phyloP scores from a whole-genome alignment of 176 grass and related monocot genomes.

The Carex kokanica region DNA sequence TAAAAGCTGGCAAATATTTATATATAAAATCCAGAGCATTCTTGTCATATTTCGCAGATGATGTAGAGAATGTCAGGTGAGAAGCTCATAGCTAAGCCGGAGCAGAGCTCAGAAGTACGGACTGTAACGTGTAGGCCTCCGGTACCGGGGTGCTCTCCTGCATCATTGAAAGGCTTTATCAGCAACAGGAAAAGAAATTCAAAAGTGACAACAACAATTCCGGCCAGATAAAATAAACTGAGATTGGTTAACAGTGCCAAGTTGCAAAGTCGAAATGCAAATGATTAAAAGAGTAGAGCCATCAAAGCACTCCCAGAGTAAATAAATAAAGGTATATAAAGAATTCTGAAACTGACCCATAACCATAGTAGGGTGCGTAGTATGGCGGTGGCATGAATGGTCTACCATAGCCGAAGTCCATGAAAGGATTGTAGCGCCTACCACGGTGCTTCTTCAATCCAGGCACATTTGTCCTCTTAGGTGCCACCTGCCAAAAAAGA shows the following conservation, averaged over 20 bases:
- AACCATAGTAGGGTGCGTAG: constrained; percentile 21
- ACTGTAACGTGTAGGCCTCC: constrained; percentile 33
- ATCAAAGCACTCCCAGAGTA: not conserved
- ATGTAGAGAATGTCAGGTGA: not conserved
- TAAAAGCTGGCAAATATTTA: not conserved
- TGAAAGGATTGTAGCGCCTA: constrained; percentile 27
- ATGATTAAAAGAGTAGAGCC: not conserved
- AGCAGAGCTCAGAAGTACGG: constrained; percentile 31
- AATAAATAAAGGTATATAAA: not conserved
- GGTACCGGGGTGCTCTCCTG: constrained; percentile 29
- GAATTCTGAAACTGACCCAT: constrained; percentile 13
- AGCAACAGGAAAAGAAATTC: not conserved
- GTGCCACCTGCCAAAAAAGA: constrained; percentile 15
- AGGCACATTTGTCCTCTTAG: constrained; percentile 37
- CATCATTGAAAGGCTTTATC: not conserved
- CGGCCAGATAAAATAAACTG: not conserved
- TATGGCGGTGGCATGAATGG: constrained; percentile 36
- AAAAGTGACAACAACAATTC: not conserved
- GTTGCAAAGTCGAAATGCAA: not conserved
- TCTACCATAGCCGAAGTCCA: constrained; percentile 23
- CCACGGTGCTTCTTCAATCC: constrained; percentile 33
- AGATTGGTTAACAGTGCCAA: not conserved
- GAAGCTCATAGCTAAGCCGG: not conserved
- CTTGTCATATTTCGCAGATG: not conserved
- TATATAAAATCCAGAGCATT: not conserved